Evolutionary conservation across 2,329 filamentous ascomycete genomes (phyloP).

Genomic region (Lizonia empirigonia): DNA sequence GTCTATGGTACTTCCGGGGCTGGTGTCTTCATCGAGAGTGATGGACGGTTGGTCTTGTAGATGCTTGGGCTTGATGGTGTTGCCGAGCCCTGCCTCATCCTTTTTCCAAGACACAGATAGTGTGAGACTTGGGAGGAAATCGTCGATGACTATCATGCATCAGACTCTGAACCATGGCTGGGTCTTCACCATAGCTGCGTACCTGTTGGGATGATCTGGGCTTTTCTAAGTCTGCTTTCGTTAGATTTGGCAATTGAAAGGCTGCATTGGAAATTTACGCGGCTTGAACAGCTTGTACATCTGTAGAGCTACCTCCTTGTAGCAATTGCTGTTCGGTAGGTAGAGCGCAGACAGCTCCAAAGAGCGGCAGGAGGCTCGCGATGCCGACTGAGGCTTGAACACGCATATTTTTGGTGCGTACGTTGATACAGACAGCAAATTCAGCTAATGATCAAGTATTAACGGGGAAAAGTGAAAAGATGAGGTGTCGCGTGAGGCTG

Average conservation of each 20-base stretch:
- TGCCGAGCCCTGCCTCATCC: conserved; percentile 55
- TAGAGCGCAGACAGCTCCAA: conserved; percentile 21
- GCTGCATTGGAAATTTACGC: conserved; percentile 26
- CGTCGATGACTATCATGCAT: conserved; percentile 58
- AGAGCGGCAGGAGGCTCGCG: conserved; percentile 27
- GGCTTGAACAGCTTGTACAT: conserved; percentile 33
- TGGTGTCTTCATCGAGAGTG: conserved; percentile 44
- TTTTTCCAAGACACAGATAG: conserved; percentile 57
- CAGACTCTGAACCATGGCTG: background rate
- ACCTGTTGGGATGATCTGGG: conserved; percentile 51
- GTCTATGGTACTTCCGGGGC: conserved; percentile 19
- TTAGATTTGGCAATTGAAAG: conserved; percentile 1
- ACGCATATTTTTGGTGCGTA: conserved; percentile 22
- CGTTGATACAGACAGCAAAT: background rate
- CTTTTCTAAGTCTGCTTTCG: conserved; percentile 41
- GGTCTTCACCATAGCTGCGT: background rate
- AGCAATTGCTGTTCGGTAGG: conserved; percentile 39
- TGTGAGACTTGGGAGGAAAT: conserved; percentile 62
- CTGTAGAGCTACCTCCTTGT: conserved; percentile 13
- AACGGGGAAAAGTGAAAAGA: background rate
- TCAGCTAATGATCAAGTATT: background rate
- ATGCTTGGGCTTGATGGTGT: conserved; percentile 56
- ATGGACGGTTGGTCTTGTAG: conserved; percentile 52
- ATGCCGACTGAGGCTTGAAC: conserved; percentile 13
- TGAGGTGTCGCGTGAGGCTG: conserved; percentile 23